Conservation (phyloP, 2,329 filamentous ascomycete genomes). For the Aspergillus phoenicis region DNA sequence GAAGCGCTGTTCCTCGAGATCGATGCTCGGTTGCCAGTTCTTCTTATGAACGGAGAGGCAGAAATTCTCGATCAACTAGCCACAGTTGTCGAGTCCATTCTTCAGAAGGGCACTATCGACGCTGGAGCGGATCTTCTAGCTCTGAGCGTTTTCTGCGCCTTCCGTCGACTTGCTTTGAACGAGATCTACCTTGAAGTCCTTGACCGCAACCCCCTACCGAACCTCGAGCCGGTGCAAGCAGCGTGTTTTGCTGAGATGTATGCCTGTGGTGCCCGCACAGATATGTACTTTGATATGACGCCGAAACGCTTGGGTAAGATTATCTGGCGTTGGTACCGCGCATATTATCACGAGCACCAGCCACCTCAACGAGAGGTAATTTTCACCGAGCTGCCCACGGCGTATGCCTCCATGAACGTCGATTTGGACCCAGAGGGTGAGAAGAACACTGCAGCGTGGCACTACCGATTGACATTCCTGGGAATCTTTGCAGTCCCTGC, state of each 20-base stretch:
- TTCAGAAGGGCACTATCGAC: constrained; percentile 40
- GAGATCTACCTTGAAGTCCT: constrained; percentile 65
- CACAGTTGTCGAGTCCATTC: constrained; percentile 36
- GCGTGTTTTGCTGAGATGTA: constrained; percentile 65
- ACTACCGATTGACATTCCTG: constrained; percentile 58
- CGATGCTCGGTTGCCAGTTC: constrained; percentile 27
- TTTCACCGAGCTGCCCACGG: constrained; percentile 48
- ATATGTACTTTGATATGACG: constrained; percentile 61
- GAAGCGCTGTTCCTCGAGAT: constrained; percentile 41
- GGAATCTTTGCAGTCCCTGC: constrained; percentile 65
- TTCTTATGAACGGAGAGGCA: constrained; percentile 31
- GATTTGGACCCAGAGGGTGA: constrained; percentile 51
- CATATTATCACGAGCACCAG: constrained; percentile 47
- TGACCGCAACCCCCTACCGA: constrained; percentile 63
- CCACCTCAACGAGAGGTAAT: constrained; percentile 15
- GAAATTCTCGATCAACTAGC: constrained; percentile 39
- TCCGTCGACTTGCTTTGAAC: constrained; percentile 59
- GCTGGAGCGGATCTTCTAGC: constrained; percentile 57
- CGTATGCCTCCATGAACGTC: constrained; percentile 56
- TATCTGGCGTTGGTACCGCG: constrained; percentile 42
- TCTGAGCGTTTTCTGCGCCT: constrained; percentile 59
- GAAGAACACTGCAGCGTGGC: constrained; percentile 46
- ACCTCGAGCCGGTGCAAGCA: constrained; percentile 62
- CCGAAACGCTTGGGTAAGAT: constrained; percentile 52
- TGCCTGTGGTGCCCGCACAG: constrained; percentile 63